Base-by-base conservation (phyloP, 2,329 filamentous ascomycete genomes). In the Sclerotinia borealis region DNA sequence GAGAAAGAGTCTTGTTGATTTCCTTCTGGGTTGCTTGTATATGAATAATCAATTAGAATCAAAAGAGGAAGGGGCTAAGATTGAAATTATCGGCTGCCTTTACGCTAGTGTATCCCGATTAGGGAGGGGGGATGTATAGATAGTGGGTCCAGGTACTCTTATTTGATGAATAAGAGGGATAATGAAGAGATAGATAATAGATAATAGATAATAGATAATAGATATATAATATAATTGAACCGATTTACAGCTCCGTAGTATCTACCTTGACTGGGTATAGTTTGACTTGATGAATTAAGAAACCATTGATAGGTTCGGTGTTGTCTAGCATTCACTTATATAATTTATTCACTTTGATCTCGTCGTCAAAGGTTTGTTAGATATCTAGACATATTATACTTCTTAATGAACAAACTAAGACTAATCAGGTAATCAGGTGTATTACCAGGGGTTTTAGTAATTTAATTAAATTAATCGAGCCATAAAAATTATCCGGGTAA, bases 1-100 rank as follows among this genome's bases (percentile, higher is more conserved):
- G 45, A 59, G 51, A 45, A 58, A 58, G 37, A 41, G 25, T n/a
- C 54, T 27, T 39, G 43, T 41, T 27, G 31, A 31, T 45, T 31
- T 43, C 17, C n/a, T 17, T 41, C 63, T 43, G 60, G 56, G 19
- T 50, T n/a, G n/a, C n/a, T 59, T 27, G 10, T 63, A 19, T 59
- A 56, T 34, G 55, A 59, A 45, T 59, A 19, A 47, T 59, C 29
- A 49, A 59, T 45, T 25, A 51, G 19, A 13, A 43, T 56, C 37
- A 10, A 36, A 54, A 61, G 4, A 61, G 50, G 59, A 50, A 61
- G 37, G 27, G 50, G 27, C 19, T 11, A 22, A 54, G n/a, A 37
- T 31, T 27, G 13, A 34, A 55, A 55, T 56, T 61, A 54, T 54
- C 31, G 59, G 59, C 29, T 47, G 15, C 39, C 22, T 61, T n/a